Conservation (phyloP, 139 green algal genomes). For the Dunaliella primolecta region DNA sequence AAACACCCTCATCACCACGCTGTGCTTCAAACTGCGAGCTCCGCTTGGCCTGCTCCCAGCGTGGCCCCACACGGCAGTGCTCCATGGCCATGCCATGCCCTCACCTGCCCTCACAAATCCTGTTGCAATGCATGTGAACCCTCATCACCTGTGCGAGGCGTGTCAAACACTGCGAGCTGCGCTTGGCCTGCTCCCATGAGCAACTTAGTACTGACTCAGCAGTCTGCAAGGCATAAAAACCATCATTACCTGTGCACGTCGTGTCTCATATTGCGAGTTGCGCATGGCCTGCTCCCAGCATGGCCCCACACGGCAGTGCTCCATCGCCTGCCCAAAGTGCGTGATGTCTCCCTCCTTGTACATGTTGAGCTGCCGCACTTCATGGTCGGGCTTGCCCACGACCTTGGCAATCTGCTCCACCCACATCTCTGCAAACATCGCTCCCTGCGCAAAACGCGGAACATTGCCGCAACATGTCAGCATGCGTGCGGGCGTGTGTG, state of each 20-base stretch:
- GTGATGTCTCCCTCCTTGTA: constrained; percentile 79
- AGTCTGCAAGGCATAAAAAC: neutral
- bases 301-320: neutral
- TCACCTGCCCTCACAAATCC: no score
- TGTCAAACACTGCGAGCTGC: no score
- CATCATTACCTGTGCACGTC: neutral
- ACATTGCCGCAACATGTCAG: no score
- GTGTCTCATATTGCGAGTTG: constrained; percentile 22
- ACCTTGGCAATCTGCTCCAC: constrained; percentile 68
- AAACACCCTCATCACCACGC: neutral
- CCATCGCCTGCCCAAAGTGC: constrained; percentile 72
- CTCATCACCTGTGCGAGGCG: no score
- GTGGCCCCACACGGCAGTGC: no score
- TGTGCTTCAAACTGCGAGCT: constrained; percentile 28
- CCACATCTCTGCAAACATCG: constrained; percentile 80
- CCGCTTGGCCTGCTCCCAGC: neutral
- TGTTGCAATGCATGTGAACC: no score
- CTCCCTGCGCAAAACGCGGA: constrained; percentile 43
- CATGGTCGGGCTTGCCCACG: constrained; percentile 21
- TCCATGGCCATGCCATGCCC: no score
- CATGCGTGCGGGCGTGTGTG: neutral
- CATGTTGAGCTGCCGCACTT: constrained; percentile 46
- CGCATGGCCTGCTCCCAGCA: neutral
- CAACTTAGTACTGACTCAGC: no score
- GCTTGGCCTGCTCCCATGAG: no score